These are phyloP conservation scores for Penicillium coprophilum DNA, from an alignment of 495 filamentous ascomycete genomes.

Conservation along the genomic window DNA sequence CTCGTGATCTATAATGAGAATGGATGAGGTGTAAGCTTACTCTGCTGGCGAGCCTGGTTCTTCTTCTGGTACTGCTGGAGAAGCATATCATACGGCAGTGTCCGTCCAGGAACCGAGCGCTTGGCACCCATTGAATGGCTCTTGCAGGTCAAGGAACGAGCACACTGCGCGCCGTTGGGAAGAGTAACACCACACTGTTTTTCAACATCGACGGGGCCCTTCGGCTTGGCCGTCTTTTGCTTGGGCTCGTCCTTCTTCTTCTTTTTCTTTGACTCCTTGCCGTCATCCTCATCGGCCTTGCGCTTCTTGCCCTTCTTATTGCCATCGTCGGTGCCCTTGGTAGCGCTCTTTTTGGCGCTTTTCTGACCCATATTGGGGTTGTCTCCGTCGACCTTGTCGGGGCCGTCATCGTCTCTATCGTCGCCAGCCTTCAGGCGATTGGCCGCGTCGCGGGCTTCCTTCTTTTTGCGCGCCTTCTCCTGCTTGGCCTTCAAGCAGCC, in stretches of 20 bases:
- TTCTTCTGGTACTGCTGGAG: conserved; percentile 96
- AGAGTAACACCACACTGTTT: conserved; percentile 92
- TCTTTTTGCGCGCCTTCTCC: conserved; percentile 75
- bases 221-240: conserved; percentile 80
- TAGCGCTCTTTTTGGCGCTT: conserved; percentile 70
- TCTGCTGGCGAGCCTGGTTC: conserved; percentile 96
- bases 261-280: conserved; percentile 82
- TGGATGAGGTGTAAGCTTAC: conserved; percentile 45
- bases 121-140: conserved; percentile 97
- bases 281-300: conserved; percentile 77
- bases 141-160: conserved; percentile 92
- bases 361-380: conserved; percentile 52
- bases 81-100: conserved; percentile 91
- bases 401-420: conserved; percentile 59
- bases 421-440: conserved; percentile 61
- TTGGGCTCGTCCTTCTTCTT: conserved; percentile 90
- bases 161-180: conserved; percentile 82
- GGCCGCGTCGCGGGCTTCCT: conserved; percentile 68
- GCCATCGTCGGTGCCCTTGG: conserved; percentile 59
- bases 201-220: conserved; percentile 96
- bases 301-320: conserved; percentile 86
- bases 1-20: not conserved
- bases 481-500: conserved; percentile 73
- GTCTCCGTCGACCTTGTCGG: conserved; percentile 39
- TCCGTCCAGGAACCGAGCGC: conserved; percentile 82